Evolutionary conservation across 495 filamentous ascomycete genomes (phyloP), one percentile per base, ranked within the genome.

Genomic region (Penicillium robsamsonii): DNA sequence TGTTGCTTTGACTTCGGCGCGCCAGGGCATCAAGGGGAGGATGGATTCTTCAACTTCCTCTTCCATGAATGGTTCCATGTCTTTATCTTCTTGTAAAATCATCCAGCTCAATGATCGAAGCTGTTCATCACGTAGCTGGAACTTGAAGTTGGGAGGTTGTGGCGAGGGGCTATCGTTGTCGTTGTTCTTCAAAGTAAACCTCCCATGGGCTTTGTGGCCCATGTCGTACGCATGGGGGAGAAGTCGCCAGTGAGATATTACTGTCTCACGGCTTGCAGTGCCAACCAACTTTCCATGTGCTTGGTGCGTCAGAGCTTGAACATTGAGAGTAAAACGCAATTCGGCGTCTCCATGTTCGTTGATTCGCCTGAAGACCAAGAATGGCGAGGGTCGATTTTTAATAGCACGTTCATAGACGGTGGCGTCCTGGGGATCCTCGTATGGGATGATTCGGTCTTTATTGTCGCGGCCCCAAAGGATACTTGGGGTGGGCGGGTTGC

Each of bases 1-100:
- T 4, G 52, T 56, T 24, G 77, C 80, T 29, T 76, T 73, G 2
- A 82, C 89, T 59, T 87, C 77, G 1, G 84, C 78, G 20, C 86
- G 81, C 75, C 87, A 83, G 44, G 81, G 80, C 41, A 91, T 66
- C 8, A 79, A 64, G 0, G 75, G 61, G 25, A 90, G 66, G 1
- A 80, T 62, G 2, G 83, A 79, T 65, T 94, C 91, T 50, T 90
- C 90, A 0, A 83, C 71, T 62, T 91, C 90, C 59, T 80, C 71
- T 64, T 92, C 82, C 0, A 65, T 50, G 55, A 92, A 91, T 0
- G 72, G 69, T 22, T 48, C 22, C 3, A 69, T 67, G 7, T 71
- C 60, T 0, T 72, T 65, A 1, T 30, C 50, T 64, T 96, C 91
- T 56, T 86, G 83, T 0, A 42, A 33, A 17, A 82, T 55, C 85